These are phyloP conservation scores for Euphorbia schlechtendalii DNA, from an alignment of 441 rosid genomes.

Conservation along the genomic window DNA sequence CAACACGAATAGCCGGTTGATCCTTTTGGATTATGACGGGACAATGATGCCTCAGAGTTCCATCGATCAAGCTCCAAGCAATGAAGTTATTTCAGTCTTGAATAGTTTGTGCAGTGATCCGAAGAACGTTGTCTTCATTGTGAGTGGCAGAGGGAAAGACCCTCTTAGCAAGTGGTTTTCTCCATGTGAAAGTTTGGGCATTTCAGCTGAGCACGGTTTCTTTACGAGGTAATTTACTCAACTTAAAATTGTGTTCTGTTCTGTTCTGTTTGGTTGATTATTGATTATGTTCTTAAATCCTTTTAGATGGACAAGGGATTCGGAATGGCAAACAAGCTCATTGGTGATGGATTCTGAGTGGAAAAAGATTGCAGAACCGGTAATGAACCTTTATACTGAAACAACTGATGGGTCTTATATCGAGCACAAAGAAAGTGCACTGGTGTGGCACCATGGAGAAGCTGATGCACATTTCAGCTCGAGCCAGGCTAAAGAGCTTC, in stretches of 20 bases:
- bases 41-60: constrained; percentile 53
- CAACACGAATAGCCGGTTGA: constrained; percentile 44
- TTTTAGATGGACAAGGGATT: constrained; percentile 49
- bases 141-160: constrained; percentile 74
- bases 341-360: constrained; percentile 37
- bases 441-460: constrained; percentile 76
- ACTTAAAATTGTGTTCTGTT: background rate
- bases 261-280: background rate
- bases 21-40: constrained; percentile 74
- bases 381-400: constrained; percentile 65
- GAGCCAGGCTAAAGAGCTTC: constrained; percentile 74
- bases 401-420: constrained; percentile 75
- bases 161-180: constrained; percentile 63
- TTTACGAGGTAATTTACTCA: constrained; percentile 46
- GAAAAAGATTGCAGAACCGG: constrained; percentile 63
- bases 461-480: constrained; percentile 63
- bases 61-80: constrained; percentile 48
- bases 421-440: constrained; percentile 65
- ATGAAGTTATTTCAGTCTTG: constrained; percentile 41
- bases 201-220: constrained; percentile 82
- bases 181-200: constrained; percentile 49
- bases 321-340: constrained; percentile 47
- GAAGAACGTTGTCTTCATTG: constrained; percentile 55
- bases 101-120: constrained; percentile 54
- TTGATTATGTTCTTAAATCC: background rate